Evolutionary conservation across 2,329 filamentous ascomycete genomes (phyloP), one percentile per base, ranked within the genome.

Genomic region (Phialemoniopsis sp.): DNA sequence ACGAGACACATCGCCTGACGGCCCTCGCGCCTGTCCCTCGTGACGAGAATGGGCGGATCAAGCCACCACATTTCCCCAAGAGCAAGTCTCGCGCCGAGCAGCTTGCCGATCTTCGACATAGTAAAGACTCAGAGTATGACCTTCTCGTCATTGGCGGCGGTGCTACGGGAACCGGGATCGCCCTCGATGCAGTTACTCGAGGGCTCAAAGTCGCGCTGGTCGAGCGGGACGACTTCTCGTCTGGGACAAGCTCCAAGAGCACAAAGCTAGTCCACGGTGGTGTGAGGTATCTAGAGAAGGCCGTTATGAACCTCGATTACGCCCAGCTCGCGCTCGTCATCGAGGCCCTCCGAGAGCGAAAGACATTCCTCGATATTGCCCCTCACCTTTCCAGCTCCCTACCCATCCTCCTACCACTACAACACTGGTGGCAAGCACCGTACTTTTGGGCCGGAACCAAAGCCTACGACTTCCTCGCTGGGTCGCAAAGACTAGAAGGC

Each of bases 401-500:
- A 16, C 83, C 84, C 17, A 87, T 88, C 51, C 87, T 87, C 83
- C 68, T 87, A 46, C 84, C 84, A 5, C 67, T 88, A 42, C 77
- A 85, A 58, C 81, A 80, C 56, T 87, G 82, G 83, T 87, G 82
- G 80, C 83, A 87, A 59, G 82, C 78, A 16, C 83, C 84, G 6
- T 87, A 88, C 63, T 87, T 85, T 59, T 87, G 83, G 83, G 77
- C 73, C 30, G 84, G 84, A 37, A 86, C 82, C 44, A 94, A 94
- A 62, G 78, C 80, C 50, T 95, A 94, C 63, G 89, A 94, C 63
- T 79, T 89, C 51, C 73, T 94, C 48, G 89, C 89, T 52, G 88
- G 88, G 13, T 84, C 83, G 31, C 88, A 94, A 61, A 89, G 89
- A 40, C 90, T 94, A 54, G 88, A 94, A 62, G 89, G 80, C 53